Evolutionary conservation across 257 asterid genomes (phyloP), one percentile per base, ranked within the genome.

Genomic region (Forsythia viridissima): DNA sequence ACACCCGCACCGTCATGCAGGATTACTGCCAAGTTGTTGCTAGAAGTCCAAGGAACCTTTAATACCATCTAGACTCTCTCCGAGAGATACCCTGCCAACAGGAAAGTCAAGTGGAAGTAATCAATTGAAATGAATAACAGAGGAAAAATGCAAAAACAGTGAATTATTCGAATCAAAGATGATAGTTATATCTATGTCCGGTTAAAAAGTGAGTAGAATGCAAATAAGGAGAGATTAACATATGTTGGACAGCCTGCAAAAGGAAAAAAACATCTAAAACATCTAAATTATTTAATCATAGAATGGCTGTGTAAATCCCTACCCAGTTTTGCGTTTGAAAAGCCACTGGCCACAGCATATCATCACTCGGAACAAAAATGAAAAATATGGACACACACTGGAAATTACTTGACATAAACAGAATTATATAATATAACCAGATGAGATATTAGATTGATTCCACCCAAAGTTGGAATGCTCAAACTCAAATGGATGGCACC

Each of bases 1-100:
- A 41, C 59, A 71, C 61, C 10, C 30, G n/a, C 16, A 41, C 8
- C 12, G n/a, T 46, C 69, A 16, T 13, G 57, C 48, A 30, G 18
- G 43, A 69, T 21, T 4, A 16, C 61, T 75, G 39, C n/a, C 41
- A 13, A 6, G 44, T 4, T n/a, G 21, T 43, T 59, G 37, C 73
- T 85, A 86, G 40, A 80, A 43, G 61, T 83, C 83, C 15, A 88
- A 92, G 48, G 94, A 82, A 69, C 97, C 99, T 85, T 74, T 86
- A 46, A 94, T 80, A 40, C 90, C 97, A 8, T 93, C 98, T 82
- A 94, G 83, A 85, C 96, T 91, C 85, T 94, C 95, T 80, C 99
- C 99, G n/a, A 93, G 90, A 46, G 98, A 94, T 13, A 68, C 85
- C 88, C 99, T 94, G 94, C 85, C 75, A 83, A 75, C 34, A 39